Conservation (phyloP, 2,329 filamentous ascomycete species). For the Neodidymelliopsis sp. region DNA sequence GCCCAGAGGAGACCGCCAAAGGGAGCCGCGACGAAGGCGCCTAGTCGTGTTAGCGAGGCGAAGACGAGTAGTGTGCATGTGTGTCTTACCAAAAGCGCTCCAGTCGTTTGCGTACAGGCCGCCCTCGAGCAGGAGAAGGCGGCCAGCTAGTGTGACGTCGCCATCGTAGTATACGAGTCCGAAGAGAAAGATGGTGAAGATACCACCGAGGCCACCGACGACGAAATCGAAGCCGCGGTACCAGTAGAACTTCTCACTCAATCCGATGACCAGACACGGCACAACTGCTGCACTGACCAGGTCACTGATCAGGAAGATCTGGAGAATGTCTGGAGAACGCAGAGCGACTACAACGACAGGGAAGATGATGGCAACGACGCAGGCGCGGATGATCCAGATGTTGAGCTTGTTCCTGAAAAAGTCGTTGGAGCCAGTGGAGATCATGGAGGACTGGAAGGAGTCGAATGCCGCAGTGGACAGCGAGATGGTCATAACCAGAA, state of each 20-base stretch:
- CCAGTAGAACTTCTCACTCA: conserved; percentile 71
- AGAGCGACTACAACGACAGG: conserved; percentile 78
- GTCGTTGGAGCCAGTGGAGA: conserved; percentile 84
- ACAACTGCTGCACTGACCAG: conserved; percentile 79
- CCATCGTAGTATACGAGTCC: conserved; percentile 80
- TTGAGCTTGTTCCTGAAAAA: conserved; percentile 82
- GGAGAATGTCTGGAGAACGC: conserved; percentile 75
- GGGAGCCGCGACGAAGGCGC: conserved; percentile 80
- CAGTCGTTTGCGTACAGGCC: conserved; percentile 81
- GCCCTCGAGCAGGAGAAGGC: conserved; percentile 74
- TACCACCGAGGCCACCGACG: conserved; percentile 76
- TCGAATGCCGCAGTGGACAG: conserved; percentile 82
- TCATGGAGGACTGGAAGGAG: conserved; percentile 82
- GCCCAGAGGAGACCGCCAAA: conserved; percentile 78
- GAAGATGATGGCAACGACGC: conserved; percentile 75
- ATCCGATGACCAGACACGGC: conserved; percentile 76
- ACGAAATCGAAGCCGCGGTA: conserved; percentile 85
- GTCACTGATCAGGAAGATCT: conserved; percentile 84
- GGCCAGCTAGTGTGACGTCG: conserved; percentile 66
- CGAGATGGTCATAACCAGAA: conserved; percentile 80
- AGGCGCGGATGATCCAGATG: conserved; percentile 74
- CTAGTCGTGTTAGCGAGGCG: conserved; percentile 33
- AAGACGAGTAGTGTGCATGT: not conserved
- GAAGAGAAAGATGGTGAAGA: conserved; percentile 82
- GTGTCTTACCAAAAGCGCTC: conserved; percentile 73